Evolutionary conservation across 257 asterid species (phyloP), one percentile per base, ranked within the genome.

Genomic region (Scutellaria baicalensis): DNA sequence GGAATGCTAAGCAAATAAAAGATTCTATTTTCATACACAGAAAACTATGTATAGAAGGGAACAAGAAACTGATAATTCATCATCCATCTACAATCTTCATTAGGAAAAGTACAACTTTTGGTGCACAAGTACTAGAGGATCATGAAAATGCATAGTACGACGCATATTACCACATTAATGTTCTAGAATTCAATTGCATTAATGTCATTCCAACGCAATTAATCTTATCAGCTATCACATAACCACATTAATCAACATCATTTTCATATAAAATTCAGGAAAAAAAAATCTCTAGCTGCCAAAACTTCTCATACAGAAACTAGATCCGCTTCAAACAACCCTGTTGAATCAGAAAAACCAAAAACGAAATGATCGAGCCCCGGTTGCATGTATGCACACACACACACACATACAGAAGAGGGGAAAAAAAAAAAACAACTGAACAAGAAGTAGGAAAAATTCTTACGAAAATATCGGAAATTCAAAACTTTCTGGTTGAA

Each of bases 281-380:
- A n/a, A 6, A 35, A 38, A 14, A n/a, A 40, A 73, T 20, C 48
- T 49, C 18, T 45, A 66, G 11, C 64, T 5, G 11, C 33, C 1
- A 54, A 66, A 39, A 27, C 64, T 42, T 66, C 75, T 31, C 11
- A 48, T 16, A 27, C 33, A 8, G 49, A 8, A 57, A 68, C 51
- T 39, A 78, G 79, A 78, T 78, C 81, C 62, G 65, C 71, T 45
- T 12, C 27, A 49, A 43, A 31, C 40, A 43, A 45, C 73, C 64
- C 68, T 8, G 63, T 44, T 27, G 27, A 64, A 66, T 61, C 49
- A 59, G 35, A 31, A 45, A 31, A 60, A 55, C 33, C 6, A 20
- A 48, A 63, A 35, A 38, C 11, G 38, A 18, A 45, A 54, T 67
- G 77, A 75, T 70, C 67, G 51, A 77, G 75, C 77, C 16, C 55